phyloP scores from a whole-genome alignment of 306 rosid genomes.

The Lagenaria siceraria region DNA sequence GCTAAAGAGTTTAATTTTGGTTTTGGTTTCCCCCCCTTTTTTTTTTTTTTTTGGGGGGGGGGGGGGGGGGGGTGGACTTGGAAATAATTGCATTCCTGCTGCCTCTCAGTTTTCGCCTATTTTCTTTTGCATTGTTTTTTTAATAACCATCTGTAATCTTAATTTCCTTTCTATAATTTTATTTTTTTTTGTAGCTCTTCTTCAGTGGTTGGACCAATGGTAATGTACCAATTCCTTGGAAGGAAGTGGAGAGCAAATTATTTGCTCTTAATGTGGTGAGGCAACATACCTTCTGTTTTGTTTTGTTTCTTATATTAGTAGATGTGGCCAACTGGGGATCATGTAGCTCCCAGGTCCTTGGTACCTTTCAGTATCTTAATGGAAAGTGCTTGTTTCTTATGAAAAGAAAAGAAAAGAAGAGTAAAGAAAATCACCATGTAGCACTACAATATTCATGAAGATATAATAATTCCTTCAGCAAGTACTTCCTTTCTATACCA shows the following conservation, averaged over 20 bases:
- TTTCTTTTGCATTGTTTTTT: conserved; percentile 6
- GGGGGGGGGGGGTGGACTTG: neutral
- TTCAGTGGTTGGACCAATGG: conserved; percentile 67
- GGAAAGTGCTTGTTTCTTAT: neutral
- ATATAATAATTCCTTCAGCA: neutral
- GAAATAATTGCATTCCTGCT: neutral
- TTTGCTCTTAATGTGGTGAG: conserved; percentile 89
- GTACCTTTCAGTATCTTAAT: neutral
- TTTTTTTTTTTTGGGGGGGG: too few species aligned
- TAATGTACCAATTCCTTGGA: conserved; percentile 72
- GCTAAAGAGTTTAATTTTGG: neutral
- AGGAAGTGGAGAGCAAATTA: conserved; percentile 88
- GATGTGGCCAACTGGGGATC: neutral
- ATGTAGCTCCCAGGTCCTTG: neutral
- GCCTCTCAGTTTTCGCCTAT: neutral
- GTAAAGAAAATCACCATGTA: neutral
- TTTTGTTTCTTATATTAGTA: neutral
- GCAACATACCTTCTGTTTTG: conserved; percentile 9
- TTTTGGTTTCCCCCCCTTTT: too few species aligned
- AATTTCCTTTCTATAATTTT: neutral
- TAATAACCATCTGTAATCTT: neutral
- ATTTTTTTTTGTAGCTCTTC: conserved; percentile 42
- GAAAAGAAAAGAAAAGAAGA: too few species aligned
- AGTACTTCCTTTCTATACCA: neutral
- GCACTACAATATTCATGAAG: neutral